Percentiles rank a stretch among this genome's conserved stretches.
Conservation (phyloP, 345 rosid species). For the Punica granatum region DNA sequence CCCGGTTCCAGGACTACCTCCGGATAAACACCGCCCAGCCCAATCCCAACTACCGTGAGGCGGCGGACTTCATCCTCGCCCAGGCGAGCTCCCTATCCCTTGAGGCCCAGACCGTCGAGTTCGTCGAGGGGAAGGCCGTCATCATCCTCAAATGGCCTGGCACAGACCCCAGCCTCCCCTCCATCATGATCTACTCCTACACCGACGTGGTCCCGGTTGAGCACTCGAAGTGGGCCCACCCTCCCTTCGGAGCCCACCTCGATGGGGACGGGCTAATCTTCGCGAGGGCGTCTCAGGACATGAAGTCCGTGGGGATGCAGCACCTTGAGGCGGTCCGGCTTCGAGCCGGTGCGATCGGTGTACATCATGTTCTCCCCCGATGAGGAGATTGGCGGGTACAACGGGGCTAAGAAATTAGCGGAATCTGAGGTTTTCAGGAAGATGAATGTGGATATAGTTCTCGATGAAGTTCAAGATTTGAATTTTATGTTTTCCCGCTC, state of each 20-base stretch:
- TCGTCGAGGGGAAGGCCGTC: constrained; percentile 58
- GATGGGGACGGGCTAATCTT: constrained; percentile 63
- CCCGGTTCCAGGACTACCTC: constrained; percentile 83
- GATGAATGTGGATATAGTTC: constrained; percentile 68
- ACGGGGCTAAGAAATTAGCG: constrained; percentile 72
- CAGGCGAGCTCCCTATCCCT: constrained; percentile 65
- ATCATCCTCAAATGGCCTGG: constrained; percentile 79
- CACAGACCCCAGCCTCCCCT: constrained; percentile 52
- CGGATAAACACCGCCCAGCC: constrained; percentile 91
- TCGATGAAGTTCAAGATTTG: constrained; percentile 66
- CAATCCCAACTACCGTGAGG: constrained; percentile 49
- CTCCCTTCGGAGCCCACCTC: constrained; percentile 64
- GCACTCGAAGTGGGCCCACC: constrained; percentile 67
- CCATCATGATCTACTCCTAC: constrained; percentile 83
- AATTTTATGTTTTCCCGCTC: background rate
- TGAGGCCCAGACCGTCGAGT: constrained; percentile 45
- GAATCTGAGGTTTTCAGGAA: constrained; percentile 47
- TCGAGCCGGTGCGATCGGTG: constrained; percentile 58
- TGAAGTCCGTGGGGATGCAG: constrained; percentile 98
- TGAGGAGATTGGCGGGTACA: constrained; percentile 92
- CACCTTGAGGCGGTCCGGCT: constrained; percentile 81
- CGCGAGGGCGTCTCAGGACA: constrained; percentile 95
- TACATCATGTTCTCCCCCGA: constrained; percentile 79
- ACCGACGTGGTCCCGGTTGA: constrained; percentile 92
- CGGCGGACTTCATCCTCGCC: constrained; percentile 51